These are phyloP conservation scores for Teunomyces atbi DNA, from an alignment of 805 yeast genomes.

Conservation along the genomic window DNA sequence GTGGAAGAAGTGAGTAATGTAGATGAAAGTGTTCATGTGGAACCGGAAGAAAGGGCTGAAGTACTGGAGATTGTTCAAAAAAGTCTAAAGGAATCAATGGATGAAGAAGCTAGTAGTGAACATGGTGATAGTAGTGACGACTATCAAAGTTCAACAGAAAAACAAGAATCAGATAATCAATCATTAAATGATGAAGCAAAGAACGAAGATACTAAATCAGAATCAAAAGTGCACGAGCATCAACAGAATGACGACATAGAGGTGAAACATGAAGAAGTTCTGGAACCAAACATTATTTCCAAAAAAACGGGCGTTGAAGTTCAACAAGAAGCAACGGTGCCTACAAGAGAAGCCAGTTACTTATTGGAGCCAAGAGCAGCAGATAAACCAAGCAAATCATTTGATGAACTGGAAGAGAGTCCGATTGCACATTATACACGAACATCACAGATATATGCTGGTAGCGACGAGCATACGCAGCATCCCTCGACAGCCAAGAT, in stretches of 20 bases:
- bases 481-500: neutral
- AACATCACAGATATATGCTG: constrained; percentile 4
- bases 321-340: neutral
- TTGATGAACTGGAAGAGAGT: neutral
- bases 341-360: neutral
- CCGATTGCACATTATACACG: constrained; percentile 10
- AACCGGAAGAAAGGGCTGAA: constrained; percentile 1
- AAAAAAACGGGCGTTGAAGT: no score
- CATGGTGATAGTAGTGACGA: neutral
- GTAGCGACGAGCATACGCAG: neutral
- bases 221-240: no score
- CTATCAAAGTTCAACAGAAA: neutral
- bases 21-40: neutral
- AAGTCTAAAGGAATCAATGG: neutral
- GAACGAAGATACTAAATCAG: neutral
- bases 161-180: neutral
- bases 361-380: neutral
- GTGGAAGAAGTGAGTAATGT: constrained; percentile 1
- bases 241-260: neutral
- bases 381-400: neutral
- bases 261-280: neutral
- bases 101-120: neutral
- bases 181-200: constrained; percentile 1
- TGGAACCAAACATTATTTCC: neutral
- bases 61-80: neutral